Evolutionary conservation across 1,284 basidiomycete genomes (phyloP), one percentile per base, ranked within the genome.

Genomic region (Austroboletus niveus): DNA sequence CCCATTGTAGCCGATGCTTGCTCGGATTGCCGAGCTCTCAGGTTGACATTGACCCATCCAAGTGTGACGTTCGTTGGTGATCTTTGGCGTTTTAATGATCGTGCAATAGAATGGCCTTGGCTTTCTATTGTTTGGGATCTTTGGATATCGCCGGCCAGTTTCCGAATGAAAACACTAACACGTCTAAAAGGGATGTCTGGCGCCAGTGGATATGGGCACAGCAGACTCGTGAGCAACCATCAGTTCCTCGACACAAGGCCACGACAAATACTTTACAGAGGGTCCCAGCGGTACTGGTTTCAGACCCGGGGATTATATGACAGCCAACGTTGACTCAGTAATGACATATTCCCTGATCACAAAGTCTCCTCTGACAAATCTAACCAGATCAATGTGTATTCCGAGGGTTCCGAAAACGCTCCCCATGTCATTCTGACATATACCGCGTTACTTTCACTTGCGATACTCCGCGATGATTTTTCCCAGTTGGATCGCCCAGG

Each of bases 391-490:
- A 66, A 69, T 52, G 62, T 67, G 30, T 75, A 77, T 56, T 70
- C 71, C 5, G 71, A 78, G 46, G 31, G 20, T 17, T 65, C 63
- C 77, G 58, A 80, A 57, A 81, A 90, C 55, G 77, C 80, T 5
- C 87, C 90, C 0, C 89, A 96, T 66, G 74, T 96, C n/a, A 92
- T 95, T 52, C 91, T 93, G 79, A 94, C 94, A 8, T 97, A 97
- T 64, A 92, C 92, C 1, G 91, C 93, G 0, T 67, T 97, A 4
- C 72, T 94, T 2, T 79, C 82, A 0, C 82, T 97, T 5, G 83
- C 88, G 0, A 86, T 96, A 54, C 77, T 97, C 8, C 78, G 87
- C n/a, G 92, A 94, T 60, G 84, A 91, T 57, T 85, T 93, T 57
- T 69, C 77, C 41, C 71, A 72, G 44, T 73, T 96, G 17, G 81